These are phyloP conservation scores for Hirschfeldia incana DNA, from an alignment of 345 rosid species.

Conservation along the genomic window DNA sequence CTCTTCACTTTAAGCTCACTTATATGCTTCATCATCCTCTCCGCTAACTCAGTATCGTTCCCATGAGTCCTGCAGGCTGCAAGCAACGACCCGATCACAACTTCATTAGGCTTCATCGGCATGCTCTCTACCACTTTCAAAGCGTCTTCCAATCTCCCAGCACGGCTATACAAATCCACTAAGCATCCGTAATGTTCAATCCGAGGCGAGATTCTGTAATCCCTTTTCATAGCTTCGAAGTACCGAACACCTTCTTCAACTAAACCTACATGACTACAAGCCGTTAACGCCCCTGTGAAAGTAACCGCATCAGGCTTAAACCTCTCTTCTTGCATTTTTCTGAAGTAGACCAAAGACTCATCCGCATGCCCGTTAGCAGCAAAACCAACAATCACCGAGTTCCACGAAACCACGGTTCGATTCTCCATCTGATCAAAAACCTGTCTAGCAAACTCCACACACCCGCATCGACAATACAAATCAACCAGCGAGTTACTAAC, in stretches of 20 bases:
- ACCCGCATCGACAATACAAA: slow-evolving; percentile 76
- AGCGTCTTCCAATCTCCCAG: slow-evolving; percentile 79
- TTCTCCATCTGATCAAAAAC: slow-evolving; percentile 61
- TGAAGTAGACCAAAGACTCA: slow-evolving; percentile 56
- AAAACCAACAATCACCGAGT: slow-evolving; percentile 64
- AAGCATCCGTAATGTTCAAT: slow-evolving; percentile 89
- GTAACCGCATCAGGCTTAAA: slow-evolving; percentile 68
- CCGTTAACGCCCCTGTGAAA: slow-evolving; percentile 67
- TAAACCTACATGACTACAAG: slow-evolving; percentile 73
- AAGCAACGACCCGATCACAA: slow-evolving; percentile 72
- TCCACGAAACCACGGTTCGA: slow-evolving; percentile 76
- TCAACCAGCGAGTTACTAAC: slow-evolving; percentile 65
- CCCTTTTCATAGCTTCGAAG: slow-evolving; percentile 55
- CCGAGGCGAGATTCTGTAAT: slow-evolving; percentile 54
- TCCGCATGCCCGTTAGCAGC: slow-evolving; percentile 60
- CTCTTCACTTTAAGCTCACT: slow-evolving; percentile 47
- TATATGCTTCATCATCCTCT: slow-evolving; percentile 50
- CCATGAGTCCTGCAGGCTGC: slow-evolving; percentile 66
- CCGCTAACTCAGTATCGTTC: slow-evolving; percentile 58
- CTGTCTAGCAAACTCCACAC: slow-evolving; percentile 58
- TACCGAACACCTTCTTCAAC: slow-evolving; percentile 60
- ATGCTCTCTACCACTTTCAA: slow-evolving; percentile 53
- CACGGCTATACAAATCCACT: slow-evolving; percentile 81
- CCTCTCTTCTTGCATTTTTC: slow-evolving; percentile 58
- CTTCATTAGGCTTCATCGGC: slow-evolving; percentile 79